Evolutionary conservation across 2,329 filamentous ascomycete genomes (phyloP).

Genomic region (Leptographium radiaticola): DNA sequence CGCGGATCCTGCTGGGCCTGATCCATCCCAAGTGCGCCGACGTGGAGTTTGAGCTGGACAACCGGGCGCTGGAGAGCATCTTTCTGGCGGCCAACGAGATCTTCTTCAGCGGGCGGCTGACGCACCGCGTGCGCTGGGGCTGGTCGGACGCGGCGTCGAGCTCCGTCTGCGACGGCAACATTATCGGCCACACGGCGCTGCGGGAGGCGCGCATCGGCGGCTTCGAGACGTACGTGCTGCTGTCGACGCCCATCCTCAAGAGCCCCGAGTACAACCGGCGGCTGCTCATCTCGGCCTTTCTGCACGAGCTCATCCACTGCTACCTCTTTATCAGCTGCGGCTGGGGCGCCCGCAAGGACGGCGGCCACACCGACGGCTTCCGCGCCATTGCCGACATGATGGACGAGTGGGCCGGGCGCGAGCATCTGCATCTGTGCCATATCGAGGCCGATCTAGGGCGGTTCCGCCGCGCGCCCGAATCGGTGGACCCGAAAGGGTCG

Average conservation of each 20-base stretch:
- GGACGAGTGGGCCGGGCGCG: constrained; percentile 45
- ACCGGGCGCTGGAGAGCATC: constrained; percentile 42
- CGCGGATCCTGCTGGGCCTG: constrained; percentile 43
- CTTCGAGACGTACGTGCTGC: constrained; percentile 49
- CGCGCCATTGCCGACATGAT: constrained; percentile 44
- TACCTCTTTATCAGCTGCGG: constrained; percentile 52
- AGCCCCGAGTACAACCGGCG: constrained; percentile 43
- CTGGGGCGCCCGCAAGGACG: constrained; percentile 38
- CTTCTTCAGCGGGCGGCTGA: constrained; percentile 45
- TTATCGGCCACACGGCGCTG: constrained; percentile 51
- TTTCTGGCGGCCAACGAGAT: constrained; percentile 48
- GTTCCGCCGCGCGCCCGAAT: constrained; percentile 7
- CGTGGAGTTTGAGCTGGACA: constrained; percentile 40
- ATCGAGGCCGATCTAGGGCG: constrained; percentile 45
- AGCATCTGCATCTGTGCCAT: constrained; percentile 40
- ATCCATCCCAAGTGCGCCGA: constrained; percentile 36
- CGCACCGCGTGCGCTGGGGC: constrained; percentile 46
- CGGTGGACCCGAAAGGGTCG: not conserved
- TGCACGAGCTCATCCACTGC: constrained; percentile 56
- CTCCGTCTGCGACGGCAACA: constrained; percentile 35
- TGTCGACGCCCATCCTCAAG: constrained; percentile 46
- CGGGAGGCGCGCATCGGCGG: constrained; percentile 33
- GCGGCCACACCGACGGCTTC: constrained; percentile 50
- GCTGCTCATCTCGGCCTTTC: constrained; percentile 49
- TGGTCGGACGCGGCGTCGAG: constrained; percentile 40